Evolutionary conservation across 2,329 filamentous ascomycete genomes (phyloP), one percentile per base, ranked within the genome.

Genomic region (Ceratocystis smalleyi): DNA sequence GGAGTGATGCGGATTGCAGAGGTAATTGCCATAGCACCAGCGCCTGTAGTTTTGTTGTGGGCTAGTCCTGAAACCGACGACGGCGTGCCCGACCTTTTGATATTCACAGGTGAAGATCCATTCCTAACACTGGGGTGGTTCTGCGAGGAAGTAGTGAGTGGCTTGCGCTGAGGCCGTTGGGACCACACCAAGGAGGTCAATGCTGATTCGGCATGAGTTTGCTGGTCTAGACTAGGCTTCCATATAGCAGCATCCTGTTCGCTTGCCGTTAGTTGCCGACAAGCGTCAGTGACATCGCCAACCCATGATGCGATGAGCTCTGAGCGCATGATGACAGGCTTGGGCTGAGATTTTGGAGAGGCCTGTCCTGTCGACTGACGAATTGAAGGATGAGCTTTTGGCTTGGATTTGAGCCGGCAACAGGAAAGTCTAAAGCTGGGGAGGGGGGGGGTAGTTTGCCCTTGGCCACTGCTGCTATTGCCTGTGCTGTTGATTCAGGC

Each of bases 251-350:
- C 54, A 43, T 66, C 64, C 27, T 63, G 64, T 45, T 63, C 64
- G 35, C 55, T 59, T 22, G 54, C 51, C 32, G 61, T 19, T 43
- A 64, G 30, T 24, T 60, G 55, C 30, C 49, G 32, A 40, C 61
- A 66, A 62, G 64, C 64, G 55, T 61, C 49, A 47, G 61, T 45
- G 32, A 66, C 64, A 49, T 66, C 64, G 30, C 24, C 54, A 45
- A 66, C 57, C 64, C 64, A 66, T 47, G 54, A 63, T 22, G 64
- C 54, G 22, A 66, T 59, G 27, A 61, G 61, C 47, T 66, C 64
- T 47, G 64, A 55, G 61, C 64, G 64, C 64, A 66, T 66, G 40
- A 19, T 63, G 15, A 35, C 55, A 32, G 54, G 22, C 19, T 55
- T 27, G 32, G 32, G 59, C 40, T 8, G 57, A 22, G 47, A 51